Base-by-base conservation (phyloP, 2,329 filamentous ascomycete genomes). In the Aspergillus ruber region DNA sequence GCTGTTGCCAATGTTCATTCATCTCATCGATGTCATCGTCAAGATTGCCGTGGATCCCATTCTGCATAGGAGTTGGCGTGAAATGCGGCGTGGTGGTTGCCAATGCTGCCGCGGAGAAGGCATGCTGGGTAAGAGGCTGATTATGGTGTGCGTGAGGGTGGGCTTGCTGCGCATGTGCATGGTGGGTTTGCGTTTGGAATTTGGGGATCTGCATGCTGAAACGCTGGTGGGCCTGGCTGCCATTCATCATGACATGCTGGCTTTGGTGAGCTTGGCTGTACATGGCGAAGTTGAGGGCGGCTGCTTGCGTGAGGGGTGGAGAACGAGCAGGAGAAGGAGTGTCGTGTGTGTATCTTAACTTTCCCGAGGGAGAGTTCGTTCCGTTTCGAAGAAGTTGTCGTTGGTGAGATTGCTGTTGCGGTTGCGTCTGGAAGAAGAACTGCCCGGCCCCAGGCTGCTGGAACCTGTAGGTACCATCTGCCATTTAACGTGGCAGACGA, bases 1-100 rank as follows among this genome's bases (percentile, higher is more conserved):
- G 93, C 63, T 93, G 85, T 54, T 85, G 83, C 90, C 90, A 97
- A 68, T 95, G 86, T 55, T 82, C 79, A 54, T 76, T 82, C 55
- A 77, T 74, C 51, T 82, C 81, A 53, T 74, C 76, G 21, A 79
- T 64, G 27, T 75, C 76, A 51, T 76, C 78, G 54, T 82, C 77
- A n/a, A 74, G 71, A 49, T 74, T 75, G 41, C 69, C 69, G 6
- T 79, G 75, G 7, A 78, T 79, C 36, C 80, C 79, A 61, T 83
- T 84, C 48, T 81, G 79, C 42, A 83, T 64, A 57, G 82, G 79
- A 47, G 72, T 73, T 25, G 76, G 74, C 33, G 77, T 77, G 55
- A 83, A 83, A 60, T 84, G 80, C 36, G 80, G 79, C 33, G 71
- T 74, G 17, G 71, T 65, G 52, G 66, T 69, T 45, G 72, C 66